A percentile compares a stretch with the other conserved stretches of the same genome.
These are phyloP conservation scores for Penicillium sp. DNA, from an alignment of 2,329 filamentous ascomycete genomes.

Conservation along the genomic window DNA sequence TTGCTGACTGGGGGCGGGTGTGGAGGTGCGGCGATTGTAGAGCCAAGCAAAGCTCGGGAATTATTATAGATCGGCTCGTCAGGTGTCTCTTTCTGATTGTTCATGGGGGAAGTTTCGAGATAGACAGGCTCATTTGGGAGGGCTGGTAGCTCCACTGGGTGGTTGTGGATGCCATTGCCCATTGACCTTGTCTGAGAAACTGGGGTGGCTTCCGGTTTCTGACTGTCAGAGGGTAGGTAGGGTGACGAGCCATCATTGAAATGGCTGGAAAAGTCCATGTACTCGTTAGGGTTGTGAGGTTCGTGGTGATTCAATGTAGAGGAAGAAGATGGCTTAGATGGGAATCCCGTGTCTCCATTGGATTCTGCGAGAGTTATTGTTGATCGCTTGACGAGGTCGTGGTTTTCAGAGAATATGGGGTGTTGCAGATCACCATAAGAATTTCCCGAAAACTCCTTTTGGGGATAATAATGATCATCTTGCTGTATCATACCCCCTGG, in stretches of 20 bases:
- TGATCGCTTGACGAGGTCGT: constrained; percentile 19
- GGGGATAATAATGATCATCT: constrained; percentile 2
- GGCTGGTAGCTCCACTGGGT: neutral
- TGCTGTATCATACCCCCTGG: neutral
- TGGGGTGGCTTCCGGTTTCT: constrained; percentile 1
- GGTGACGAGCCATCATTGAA: constrained; percentile 9
- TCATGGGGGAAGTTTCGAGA: neutral
- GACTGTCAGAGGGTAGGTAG: neutral
- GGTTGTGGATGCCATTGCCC: neutral
- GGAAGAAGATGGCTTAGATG: constrained; percentile 20
- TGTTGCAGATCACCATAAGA: constrained; percentile 7
- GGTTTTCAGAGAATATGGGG: constrained; percentile 10
- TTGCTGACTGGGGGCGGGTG: too few relatives aligned
- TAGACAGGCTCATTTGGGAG: neutral
- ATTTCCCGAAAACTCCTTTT: constrained; percentile 4
- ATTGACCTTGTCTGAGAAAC: constrained; percentile 5
- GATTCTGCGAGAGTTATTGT: constrained; percentile 24
- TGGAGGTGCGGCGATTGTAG: neutral
- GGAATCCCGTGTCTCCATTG: constrained; percentile 13
- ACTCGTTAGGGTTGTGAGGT: neutral
- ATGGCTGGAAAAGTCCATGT: constrained; percentile 10
- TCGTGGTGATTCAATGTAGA: constrained; percentile 23
- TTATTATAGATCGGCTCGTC: neutral
- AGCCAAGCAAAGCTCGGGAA: too few relatives aligned
- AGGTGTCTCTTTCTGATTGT: neutral